Evolutionary conservation across 1,284 basidiomycete genomes (phyloP).

Genomic region (Mycena citricolor): DNA sequence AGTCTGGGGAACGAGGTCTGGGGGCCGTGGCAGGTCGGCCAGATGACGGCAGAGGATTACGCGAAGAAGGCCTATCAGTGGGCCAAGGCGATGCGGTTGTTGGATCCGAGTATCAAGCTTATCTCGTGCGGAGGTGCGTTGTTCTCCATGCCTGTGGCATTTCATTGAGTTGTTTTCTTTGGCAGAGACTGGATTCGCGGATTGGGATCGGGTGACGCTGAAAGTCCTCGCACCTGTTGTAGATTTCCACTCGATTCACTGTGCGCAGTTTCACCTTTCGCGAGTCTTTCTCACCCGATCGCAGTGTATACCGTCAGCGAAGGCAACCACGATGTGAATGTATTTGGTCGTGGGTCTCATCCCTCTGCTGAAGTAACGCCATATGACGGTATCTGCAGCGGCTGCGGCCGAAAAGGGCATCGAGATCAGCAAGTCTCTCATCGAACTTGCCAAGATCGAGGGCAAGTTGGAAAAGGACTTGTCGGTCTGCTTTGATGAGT

Average conservation of each 20-base stretch:
- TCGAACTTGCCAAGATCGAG: conserved; percentile 44
- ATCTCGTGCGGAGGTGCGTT: conserved; percentile 55
- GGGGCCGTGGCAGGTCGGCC: conserved; percentile 69
- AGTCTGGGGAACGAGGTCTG: conserved; percentile 52
- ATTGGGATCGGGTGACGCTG: conserved; percentile 42
- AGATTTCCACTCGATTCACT: conserved; percentile 42
- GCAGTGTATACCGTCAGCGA: conserved; percentile 41
- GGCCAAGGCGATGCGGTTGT: conserved; percentile 61
- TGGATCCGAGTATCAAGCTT: conserved; percentile 59
- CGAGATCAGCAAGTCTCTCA: conserved; percentile 47
- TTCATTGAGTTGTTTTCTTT: background rate
- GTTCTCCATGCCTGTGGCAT: background rate
- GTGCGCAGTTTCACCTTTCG: conserved; percentile 23
- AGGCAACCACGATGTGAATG: conserved; percentile 42
- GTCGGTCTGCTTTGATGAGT: conserved; percentile 55
- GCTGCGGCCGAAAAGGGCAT: conserved; percentile 50
- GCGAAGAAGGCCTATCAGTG: conserved; percentile 59
- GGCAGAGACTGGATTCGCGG: conserved; percentile 45
- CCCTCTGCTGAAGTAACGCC: too few species aligned
- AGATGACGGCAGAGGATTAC: conserved; percentile 58
- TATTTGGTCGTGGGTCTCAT: conserved; percentile 39
- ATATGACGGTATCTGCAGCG: conserved; percentile 28
- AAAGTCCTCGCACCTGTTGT: conserved; percentile 40
- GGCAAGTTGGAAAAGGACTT: conserved; percentile 35
- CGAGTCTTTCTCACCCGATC: background rate